A percentile compares a stretch with the other conserved stretches of the same genome.
Conservation (phyloP, 495 filamentous ascomycete genomes). For the Annulohypoxylon moriforme region DNA sequence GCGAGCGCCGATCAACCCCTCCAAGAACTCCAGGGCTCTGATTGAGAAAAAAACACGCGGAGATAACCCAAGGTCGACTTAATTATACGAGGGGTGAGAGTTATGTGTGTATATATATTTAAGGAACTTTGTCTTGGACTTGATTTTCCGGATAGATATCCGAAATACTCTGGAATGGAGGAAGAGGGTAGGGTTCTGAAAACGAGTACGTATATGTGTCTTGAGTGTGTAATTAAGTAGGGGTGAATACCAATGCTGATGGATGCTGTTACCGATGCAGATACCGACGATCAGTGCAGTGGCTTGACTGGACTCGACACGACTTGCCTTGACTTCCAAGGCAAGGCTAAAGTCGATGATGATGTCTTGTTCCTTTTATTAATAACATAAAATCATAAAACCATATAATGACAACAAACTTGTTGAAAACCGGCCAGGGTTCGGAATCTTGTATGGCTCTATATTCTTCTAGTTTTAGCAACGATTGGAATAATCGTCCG, state of each 20-base stretch:
- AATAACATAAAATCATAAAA: background rate
- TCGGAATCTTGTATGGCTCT: constrained; percentile 33
- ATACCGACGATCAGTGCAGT: constrained; percentile 5
- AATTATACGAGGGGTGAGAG: constrained; percentile 9
- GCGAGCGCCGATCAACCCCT: constrained; percentile 15
- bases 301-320: no score
- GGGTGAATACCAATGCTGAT: background rate
- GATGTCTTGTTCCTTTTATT: constrained; percentile 21
- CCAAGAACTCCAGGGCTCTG: no score
- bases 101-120: background rate
- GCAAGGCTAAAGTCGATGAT: constrained; percentile 1
- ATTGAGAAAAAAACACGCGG: constrained; percentile 5
- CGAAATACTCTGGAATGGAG: background rate
- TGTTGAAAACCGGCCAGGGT: constrained; percentile 17
- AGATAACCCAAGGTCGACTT: constrained; percentile 15
- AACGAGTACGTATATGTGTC: constrained; percentile 11
- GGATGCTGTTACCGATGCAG: background rate
- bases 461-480: constrained; percentile 39
- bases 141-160: background rate
- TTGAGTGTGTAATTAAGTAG: background rate
- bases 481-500: constrained; percentile 32
- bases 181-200: background rate
- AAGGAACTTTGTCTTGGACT: constrained; percentile 2
- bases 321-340: background rate
- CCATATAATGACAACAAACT: constrained; percentile 1